Percentiles rank a stretch among this genome's conserved stretches.
These are phyloP conservation scores for Fraxinus cuspidata DNA, from an alignment of 257 asterid species.

Conservation along the genomic window DNA sequence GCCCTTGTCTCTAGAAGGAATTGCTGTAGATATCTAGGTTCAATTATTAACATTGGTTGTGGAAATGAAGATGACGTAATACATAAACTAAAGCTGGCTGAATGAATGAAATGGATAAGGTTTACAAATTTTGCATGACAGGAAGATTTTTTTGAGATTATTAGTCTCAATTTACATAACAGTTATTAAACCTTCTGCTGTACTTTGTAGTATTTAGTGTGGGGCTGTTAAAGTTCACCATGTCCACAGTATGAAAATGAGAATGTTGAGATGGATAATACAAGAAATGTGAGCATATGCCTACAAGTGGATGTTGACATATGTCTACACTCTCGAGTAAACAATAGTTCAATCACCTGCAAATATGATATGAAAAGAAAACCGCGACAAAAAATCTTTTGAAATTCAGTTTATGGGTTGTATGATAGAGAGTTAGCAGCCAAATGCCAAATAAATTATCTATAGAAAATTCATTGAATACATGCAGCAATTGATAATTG, in stretches of 20 bases:
- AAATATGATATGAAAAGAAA: background rate
- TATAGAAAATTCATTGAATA: background rate
- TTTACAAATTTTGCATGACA: background rate
- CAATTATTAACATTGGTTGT: background rate
- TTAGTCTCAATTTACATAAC: background rate
- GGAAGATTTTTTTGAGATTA: background rate
- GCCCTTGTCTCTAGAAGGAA: background rate
- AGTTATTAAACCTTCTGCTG: background rate
- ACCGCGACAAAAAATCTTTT: background rate
- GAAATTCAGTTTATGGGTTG: background rate
- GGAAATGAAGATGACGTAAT: background rate
- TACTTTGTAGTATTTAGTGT: background rate
- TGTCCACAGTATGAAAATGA: background rate
- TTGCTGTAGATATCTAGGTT: background rate
- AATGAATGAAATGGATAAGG: background rate
- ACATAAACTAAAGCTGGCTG: background rate
- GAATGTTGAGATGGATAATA: background rate
- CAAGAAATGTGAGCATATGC: background rate
- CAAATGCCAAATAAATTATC: background rate
- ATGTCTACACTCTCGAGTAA: background rate
- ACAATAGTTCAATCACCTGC: background rate
- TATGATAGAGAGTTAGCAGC: background rate
- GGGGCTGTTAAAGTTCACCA: background rate
- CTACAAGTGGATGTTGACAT: background rate
- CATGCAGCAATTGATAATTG: background rate